Evolutionary conservation across 2,329 filamentous ascomycete species (phyloP).

Genomic region (Metarhizium album): DNA sequence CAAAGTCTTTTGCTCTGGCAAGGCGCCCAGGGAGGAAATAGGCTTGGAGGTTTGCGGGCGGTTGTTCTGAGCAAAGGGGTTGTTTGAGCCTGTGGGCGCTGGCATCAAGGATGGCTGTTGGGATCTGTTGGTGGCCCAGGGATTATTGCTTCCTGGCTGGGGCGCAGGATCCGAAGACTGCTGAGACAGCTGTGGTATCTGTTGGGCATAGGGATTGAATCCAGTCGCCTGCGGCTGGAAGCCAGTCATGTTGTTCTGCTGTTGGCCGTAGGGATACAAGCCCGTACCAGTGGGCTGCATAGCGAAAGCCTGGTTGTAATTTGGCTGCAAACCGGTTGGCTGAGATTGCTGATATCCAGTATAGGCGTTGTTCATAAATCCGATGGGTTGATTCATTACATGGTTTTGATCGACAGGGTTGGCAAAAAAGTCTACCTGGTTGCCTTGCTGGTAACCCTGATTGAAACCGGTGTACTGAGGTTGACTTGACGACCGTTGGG

Average conservation of each 20-base stretch:
- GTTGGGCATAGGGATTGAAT: conserved; percentile 42
- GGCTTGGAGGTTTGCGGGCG: conserved; percentile 44
- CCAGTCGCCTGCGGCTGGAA: conserved; percentile 42
- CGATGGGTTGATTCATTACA: conserved; percentile 69
- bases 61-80: conserved; percentile 79
- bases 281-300: conserved; percentile 50
- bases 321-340: conserved; percentile 44
- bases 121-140: conserved; percentile 62
- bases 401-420: conserved; percentile 76
- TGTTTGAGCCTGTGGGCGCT: conserved; percentile 90
- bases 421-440: conserved; percentile 92
- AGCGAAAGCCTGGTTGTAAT: conserved; percentile 56
- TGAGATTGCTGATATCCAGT: conserved; percentile 39
- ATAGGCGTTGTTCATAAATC: conserved; percentile 50
- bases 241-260: conserved; percentile 27
- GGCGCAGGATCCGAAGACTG: conserved; percentile 46
- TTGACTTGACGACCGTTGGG: conserved; percentile 38
- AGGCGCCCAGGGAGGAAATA: conserved; percentile 59
- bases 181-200: conserved; percentile 29
- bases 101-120: conserved; percentile 57
- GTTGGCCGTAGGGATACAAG: conserved; percentile 58
- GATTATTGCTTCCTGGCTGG: conserved; percentile 83
- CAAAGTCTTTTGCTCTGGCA: conserved; percentile 78
- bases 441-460: conserved; percentile 95
- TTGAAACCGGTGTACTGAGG: conserved; percentile 83